Base-by-base conservation (phyloP, 192 early-diverging fungal genomes). In the Backusella westeae region DNA sequence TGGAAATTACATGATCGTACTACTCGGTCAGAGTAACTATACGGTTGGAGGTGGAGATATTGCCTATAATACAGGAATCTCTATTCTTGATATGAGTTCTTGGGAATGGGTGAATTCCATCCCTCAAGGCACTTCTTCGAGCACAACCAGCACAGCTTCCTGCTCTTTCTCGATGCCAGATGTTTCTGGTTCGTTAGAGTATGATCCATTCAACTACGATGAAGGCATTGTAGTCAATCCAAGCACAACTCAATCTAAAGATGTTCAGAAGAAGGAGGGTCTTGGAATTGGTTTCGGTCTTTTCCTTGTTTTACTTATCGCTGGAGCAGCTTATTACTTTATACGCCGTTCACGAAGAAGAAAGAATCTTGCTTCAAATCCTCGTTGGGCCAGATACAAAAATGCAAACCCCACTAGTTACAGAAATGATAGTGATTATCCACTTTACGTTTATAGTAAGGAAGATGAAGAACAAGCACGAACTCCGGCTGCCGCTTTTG, bases 231-330 rank as follows among this genome's bases (percentile, higher is more conserved):
- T 71, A 14, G 23, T 32, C 12, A 71, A 71, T 34, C 70, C 70
- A 6, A 65, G 34, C 1, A 21, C 75, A 65, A 41, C 53, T 26
- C 12, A 38, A 26, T 17, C 65, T 0, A 36, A 76, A 70, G 38
- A 17, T 1, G 44, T 35, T 32, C 9, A 63, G 12, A 69, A 81
- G 44, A 81, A 74, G 7, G 39, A 71, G 10, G 80, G 80, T 0
- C 49, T 81, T 63, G 68, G 80, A 36, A 77, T 81, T 6, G 66
- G 67, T 1, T 73, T 81, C 9, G 53, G 75, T 32, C 26, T 77
- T 15, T 73, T 81, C 1, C 41, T 80, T 44, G 17, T 81, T 29
- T 63, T 63, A 63, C 46, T 73, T 2, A 7, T 74, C 34, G 75
- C 38, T 9, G 72, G 19, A 4, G 75, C 34, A 12, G 34, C 69